Evolutionary conservation across 805 yeast genomes (phyloP).

Genomic region (Nakazawaea pomicola): DNA sequence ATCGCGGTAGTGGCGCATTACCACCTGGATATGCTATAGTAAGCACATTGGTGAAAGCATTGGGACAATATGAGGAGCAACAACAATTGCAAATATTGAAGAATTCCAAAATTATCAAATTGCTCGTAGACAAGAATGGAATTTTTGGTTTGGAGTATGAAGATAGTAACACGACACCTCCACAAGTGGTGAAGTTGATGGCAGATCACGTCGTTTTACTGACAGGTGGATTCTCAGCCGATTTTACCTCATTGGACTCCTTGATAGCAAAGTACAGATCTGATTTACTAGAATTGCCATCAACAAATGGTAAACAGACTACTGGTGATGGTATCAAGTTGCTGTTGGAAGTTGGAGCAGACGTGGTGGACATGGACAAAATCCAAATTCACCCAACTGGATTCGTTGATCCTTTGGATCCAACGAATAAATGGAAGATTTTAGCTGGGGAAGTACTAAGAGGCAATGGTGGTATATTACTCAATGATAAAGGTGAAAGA

Average conservation of each 20-base stretch:
- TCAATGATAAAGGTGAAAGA: slow-evolving; percentile 41
- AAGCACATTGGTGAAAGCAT: slow-evolving; percentile 34
- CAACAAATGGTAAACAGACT: slow-evolving; percentile 52
- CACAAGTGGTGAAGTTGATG: slow-evolving; percentile 15
- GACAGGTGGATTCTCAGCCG: slow-evolving; percentile 56
- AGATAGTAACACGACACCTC: slow-evolving; percentile 21
- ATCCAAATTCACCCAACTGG: slow-evolving; percentile 64
- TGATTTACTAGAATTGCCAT: slow-evolving; percentile 39
- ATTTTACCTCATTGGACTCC: slow-evolving; percentile 29
- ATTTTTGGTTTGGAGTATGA: slow-evolving; percentile 40
- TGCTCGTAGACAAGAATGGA: slow-evolving; percentile 23
- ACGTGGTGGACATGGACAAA: slow-evolving; percentile 51
- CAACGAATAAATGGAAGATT: slow-evolving; percentile 41
- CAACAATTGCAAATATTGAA: slow-evolving; percentile 31
- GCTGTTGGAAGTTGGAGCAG: slow-evolving; percentile 42
- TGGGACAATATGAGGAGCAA: slow-evolving; percentile 27
- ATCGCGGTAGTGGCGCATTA: slow-evolving; percentile 34
- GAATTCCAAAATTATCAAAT: slow-evolving; percentile 32
- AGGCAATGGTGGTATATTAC: slow-evolving; percentile 53
- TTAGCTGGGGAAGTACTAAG: slow-evolving; percentile 57
- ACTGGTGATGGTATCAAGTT: slow-evolving; percentile 55
- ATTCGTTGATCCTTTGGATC: slow-evolving; percentile 40
- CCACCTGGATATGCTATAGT: slow-evolving; percentile 61
- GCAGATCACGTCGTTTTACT: slow-evolving; percentile 41
- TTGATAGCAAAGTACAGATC: slow-evolving; percentile 40